phyloP scores from a whole-genome alignment of 108 stramenopile species.

The Discostella stelligeroides region DNA sequence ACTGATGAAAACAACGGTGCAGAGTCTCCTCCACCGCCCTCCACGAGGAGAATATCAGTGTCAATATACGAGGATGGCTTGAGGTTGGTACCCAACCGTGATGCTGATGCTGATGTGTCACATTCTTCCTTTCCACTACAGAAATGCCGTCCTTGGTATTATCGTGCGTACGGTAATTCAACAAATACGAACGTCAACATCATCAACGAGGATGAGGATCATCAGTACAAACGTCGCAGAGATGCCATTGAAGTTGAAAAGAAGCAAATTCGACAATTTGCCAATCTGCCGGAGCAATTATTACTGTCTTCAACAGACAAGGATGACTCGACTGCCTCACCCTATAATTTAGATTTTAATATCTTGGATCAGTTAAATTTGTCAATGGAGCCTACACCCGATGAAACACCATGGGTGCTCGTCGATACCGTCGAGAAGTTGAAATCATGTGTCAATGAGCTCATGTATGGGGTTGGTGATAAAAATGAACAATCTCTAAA shows the following conservation, averaged over 20 bases:
- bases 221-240: conserved; percentile 10
- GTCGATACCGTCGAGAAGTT: conserved; percentile 72
- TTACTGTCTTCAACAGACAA: conserved; percentile 23
- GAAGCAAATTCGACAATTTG: conserved; percentile 19
- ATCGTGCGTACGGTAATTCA: conserved; percentile 25
- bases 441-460: conserved; percentile 61
- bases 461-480: conserved; percentile 29
- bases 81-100: conserved; percentile 35
- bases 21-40: not conserved
- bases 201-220: too few species aligned
- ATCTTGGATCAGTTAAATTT: conserved; percentile 49
- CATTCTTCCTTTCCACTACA: conserved; percentile 17
- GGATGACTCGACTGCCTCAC: conserved; percentile 39
- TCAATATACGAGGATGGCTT: conserved; percentile 70
- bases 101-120: not conserved
- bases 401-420: conserved; percentile 53
- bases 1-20: conserved; percentile 14
- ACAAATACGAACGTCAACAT: too few species aligned
- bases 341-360: conserved; percentile 57
- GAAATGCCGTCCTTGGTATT: conserved; percentile 69
- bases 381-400: conserved; percentile 49
- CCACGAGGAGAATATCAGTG: conserved; percentile 48
- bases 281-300: conserved; percentile 34
- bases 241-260: conserved; percentile 27
- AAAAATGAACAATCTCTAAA: not conserved